Conservation (phyloP, 768 basidiomycete genomes). For the Pleurotus salmoneostramineus region DNA sequence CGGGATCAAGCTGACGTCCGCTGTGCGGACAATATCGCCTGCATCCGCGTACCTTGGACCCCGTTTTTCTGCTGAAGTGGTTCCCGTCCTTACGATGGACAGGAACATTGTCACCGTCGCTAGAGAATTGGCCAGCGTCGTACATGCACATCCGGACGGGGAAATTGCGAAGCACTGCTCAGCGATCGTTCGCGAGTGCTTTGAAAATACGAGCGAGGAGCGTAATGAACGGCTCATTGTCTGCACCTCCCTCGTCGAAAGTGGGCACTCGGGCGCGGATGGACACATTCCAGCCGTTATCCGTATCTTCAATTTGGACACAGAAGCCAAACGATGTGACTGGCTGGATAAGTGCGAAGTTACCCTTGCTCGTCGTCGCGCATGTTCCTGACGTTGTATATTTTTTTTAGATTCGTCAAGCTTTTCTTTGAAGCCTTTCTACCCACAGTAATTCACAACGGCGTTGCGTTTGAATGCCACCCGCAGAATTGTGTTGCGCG, state of each 20-base stretch:
- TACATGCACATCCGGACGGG: constrained; percentile 40
- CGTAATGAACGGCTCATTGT: constrained; percentile 50
- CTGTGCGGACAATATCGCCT: constrained; percentile 57
- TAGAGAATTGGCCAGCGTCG: constrained; percentile 50
- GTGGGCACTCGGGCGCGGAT: constrained; percentile 42
- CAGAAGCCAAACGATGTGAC: constrained; percentile 40
- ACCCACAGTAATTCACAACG: constrained; percentile 48
- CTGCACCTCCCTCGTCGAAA: constrained; percentile 54
- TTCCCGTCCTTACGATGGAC: constrained; percentile 46
- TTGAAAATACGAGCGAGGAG: constrained; percentile 44
- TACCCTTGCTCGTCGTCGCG: neutral
- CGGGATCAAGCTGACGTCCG: constrained; percentile 55
- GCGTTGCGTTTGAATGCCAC: constrained; percentile 58
- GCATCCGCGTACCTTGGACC: constrained; percentile 54
- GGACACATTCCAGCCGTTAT: constrained; percentile 44
- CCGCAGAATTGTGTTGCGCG: constrained; percentile 58
- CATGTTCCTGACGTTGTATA: neutral
- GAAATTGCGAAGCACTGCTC: constrained; percentile 54
- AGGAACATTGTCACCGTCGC: constrained; percentile 48
- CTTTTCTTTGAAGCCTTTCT: constrained; percentile 53
- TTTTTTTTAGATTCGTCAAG: constrained; percentile 35
- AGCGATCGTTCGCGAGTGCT: constrained; percentile 48
- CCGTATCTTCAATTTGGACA: constrained; percentile 47
- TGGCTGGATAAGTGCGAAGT: constrained; percentile 46
- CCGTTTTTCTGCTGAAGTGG: constrained; percentile 48